phyloP scores from a whole-genome alignment of 176 grass and related monocot genomes.

The Olyra latifolia region DNA sequence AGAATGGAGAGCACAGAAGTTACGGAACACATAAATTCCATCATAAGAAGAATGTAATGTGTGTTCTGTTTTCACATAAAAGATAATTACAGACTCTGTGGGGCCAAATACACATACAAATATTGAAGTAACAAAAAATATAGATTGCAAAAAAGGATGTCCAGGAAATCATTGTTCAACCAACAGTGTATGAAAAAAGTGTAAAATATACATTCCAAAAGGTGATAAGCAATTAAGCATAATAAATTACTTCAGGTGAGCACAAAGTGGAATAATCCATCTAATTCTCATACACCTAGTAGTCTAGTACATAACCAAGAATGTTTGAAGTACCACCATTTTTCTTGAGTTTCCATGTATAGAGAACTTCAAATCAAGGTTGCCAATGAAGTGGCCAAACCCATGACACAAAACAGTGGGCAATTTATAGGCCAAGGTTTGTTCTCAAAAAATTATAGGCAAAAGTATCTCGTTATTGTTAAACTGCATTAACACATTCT shows the following conservation, averaged over 20 bases:
- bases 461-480: no score
- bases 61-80: not conserved
- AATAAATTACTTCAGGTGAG: constrained; percentile 18
- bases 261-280: constrained; percentile 5
- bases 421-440: not conserved
- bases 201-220: not conserved
- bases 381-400: constrained; percentile 9
- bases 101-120: not conserved
- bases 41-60: not conserved
- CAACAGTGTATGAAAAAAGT: not conserved
- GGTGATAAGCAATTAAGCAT: not conserved
- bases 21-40: not conserved
- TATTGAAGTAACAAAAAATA: constrained; percentile 12
- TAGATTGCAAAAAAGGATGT: not conserved
- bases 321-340: not conserved
- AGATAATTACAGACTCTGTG: not conserved
- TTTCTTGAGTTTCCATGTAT: not conserved
- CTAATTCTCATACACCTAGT: not conserved
- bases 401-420: not conserved
- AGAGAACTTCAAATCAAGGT: not conserved
- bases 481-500: no score
- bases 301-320: not conserved
- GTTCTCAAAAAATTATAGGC: not conserved
- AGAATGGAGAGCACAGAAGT: not conserved
- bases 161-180: not conserved